Base-by-base conservation (phyloP, 805 yeast species). In the Hanseniaspora pseudoguilliermondii region DNA sequence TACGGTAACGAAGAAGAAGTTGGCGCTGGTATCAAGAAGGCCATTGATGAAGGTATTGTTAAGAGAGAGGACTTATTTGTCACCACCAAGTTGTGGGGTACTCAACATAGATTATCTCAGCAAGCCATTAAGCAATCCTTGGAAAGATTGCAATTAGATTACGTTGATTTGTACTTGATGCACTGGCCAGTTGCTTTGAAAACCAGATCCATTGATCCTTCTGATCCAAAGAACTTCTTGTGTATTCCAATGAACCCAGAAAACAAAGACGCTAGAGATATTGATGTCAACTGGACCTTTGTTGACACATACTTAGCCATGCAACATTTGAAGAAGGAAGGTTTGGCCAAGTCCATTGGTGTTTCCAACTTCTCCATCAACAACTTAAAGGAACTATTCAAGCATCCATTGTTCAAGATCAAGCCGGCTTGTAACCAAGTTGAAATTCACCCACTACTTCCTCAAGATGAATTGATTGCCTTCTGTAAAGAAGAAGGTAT, bases 101-200 rank as follows among this genome's bases (percentile, higher is more conserved):
- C 96, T 87, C 71, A 78, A 78, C 67, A 90, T 89, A 62, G 77
- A 81, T 60, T 79, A 81, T 63, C 95, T 84, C 60, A 77, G 64
- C 63, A 68, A 59, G 86, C 89, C 38, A 72, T 86, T 63, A 70
- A 80, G 64, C 78, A 75, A 63, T 83, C 87, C 39, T 75, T 88
- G 63, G 63, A 69, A 27, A 95, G 86, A 69, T 74, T 89, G 73
- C 74, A 78, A 16, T 73, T 87, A 61, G 95, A 85, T 48, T 88
- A 88, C 73, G 62, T 88, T 59, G 96, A 88, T 70, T 72, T 88
- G 62, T 88, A 80, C 74, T 83, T 85, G 71, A 86, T 88, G 66
- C 96, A 88, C 69, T 88, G 88, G 82, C 96, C 96, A 64, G 77
- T 87, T 69, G 86, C 96, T 21, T 83, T 82, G 71, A 83, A 83